phyloP scores from a whole-genome alignment of 2,329 filamentous ascomycete genomes.

The Epichloe uncinata region DNA sequence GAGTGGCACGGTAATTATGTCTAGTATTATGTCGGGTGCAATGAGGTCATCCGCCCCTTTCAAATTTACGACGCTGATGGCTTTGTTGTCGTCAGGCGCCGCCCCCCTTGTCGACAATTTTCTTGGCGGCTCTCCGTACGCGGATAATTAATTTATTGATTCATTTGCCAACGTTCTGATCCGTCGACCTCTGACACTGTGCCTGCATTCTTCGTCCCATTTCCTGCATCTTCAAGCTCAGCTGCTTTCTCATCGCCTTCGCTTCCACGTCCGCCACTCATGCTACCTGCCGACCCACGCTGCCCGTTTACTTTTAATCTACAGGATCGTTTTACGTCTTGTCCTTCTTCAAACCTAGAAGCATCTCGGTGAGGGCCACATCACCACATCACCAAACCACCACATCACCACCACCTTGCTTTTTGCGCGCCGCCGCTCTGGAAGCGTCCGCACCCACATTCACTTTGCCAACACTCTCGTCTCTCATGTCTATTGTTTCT shows the following conservation, averaged over 20 bases:
- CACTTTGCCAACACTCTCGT: slow-evolving; percentile 3
- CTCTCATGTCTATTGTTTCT: slow-evolving; percentile 9
- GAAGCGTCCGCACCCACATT: slow-evolving; percentile 2
- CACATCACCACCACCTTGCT: neutral
- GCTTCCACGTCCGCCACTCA: no score
- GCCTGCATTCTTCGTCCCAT: neutral
- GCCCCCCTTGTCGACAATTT: neutral
- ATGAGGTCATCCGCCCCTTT: slow-evolving; percentile 3
- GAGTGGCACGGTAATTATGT: no score
- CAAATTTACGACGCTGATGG: neutral
- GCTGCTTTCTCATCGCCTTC: neutral
- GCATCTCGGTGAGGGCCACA: neutral
- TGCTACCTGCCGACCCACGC: no score
- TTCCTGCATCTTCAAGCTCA: neutral
- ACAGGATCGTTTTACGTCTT: neutral
- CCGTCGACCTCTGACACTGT: neutral
- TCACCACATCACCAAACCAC: no score
- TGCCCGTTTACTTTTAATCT: neutral
- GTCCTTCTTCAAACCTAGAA: neutral
- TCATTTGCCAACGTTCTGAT: neutral
- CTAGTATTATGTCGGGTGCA: neutral
- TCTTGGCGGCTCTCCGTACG: neutral
- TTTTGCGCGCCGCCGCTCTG: slow-evolving; percentile 5
- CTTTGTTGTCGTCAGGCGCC: neutral
- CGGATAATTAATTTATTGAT: neutral